Evolutionary conservation across 2,329 filamentous ascomycete species (phyloP).

Genomic region (Dactylellina parvicollis): DNA sequence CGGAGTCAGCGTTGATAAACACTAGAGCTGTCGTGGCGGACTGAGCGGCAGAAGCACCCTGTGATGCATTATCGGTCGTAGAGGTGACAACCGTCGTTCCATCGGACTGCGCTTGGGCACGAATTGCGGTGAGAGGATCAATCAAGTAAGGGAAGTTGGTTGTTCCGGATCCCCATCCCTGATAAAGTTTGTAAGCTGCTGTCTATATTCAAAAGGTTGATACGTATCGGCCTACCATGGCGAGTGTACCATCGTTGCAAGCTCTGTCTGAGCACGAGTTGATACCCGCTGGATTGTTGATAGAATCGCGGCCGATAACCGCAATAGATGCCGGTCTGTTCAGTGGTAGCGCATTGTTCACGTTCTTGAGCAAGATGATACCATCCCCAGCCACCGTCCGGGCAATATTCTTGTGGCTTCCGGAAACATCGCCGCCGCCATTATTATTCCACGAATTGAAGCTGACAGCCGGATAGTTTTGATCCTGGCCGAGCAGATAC

Average conservation of each 20-base stretch:
- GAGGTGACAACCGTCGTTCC: constrained; percentile 70
- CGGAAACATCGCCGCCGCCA: constrained; percentile 76
- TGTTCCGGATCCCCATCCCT: constrained; percentile 82
- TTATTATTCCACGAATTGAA: constrained; percentile 88
- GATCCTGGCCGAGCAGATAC: constrained; percentile 71
- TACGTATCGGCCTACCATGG: constrained; percentile 59
- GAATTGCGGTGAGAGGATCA: constrained; percentile 75
- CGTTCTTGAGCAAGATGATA: constrained; percentile 90
- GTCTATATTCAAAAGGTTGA: not conserved
- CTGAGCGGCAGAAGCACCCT: constrained; percentile 71
- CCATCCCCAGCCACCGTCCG: constrained; percentile 80
- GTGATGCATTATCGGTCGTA: constrained; percentile 65
- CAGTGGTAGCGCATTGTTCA: constrained; percentile 75
- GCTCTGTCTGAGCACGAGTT: constrained; percentile 80
- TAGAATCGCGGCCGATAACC: constrained; percentile 84
- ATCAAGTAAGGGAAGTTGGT: constrained; percentile 77
- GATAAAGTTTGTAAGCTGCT: constrained; percentile 68
- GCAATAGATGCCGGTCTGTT: constrained; percentile 78
- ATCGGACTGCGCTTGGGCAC: constrained; percentile 70
- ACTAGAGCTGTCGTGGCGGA: constrained; percentile 75
- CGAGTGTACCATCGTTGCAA: constrained; percentile 71
- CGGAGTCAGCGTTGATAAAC: constrained; percentile 86
- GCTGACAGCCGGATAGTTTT: constrained; percentile 70
- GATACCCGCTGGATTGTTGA: constrained; percentile 76
- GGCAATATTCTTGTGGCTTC: constrained; percentile 76